phyloP scores from a whole-genome alignment of 2,329 filamentous ascomycete genomes.

The Aspergillus quadrilineatus region DNA sequence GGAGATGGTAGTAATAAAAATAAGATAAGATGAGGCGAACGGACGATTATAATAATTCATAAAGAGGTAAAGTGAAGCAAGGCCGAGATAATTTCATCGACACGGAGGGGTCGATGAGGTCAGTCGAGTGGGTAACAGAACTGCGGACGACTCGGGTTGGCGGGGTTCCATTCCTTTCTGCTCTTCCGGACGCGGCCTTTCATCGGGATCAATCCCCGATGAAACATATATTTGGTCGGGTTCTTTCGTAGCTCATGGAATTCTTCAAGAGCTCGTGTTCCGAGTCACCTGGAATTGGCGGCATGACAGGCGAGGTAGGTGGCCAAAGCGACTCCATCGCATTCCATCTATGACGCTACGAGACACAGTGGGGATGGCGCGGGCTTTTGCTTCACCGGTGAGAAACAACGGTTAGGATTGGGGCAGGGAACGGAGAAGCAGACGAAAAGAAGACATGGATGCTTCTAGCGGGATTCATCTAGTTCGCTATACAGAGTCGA shows the following conservation, averaged over 20 bases:
- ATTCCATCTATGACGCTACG: constrained; percentile 28
- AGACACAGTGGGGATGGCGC: constrained; percentile 20
- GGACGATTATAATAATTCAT: constrained; percentile 7
- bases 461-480: background rate
- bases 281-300: background rate
- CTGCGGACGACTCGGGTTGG: constrained; percentile 24
- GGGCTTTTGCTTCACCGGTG: constrained; percentile 20
- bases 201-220: constrained; percentile 4
- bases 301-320: constrained; percentile 10
- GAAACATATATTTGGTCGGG: constrained; percentile 5
- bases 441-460: constrained; percentile 7
- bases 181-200: constrained; percentile 3
- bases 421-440: constrained; percentile 14
- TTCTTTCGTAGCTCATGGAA: constrained; percentile 6
- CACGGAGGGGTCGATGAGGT: constrained; percentile 33
- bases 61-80: constrained; percentile 7
- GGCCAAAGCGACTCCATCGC: constrained; percentile 13
- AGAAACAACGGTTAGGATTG: constrained; percentile 22
- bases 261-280: background rate
- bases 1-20: background rate
- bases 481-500: background rate
- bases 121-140: constrained; percentile 24
- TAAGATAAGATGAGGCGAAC: constrained; percentile 2
- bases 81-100: constrained; percentile 4
- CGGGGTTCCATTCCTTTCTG: constrained; percentile 12